These are phyloP conservation scores for Pilobolus umbonatus DNA, from an alignment of 192 early-diverging fungal species.

Conservation along the genomic window DNA sequence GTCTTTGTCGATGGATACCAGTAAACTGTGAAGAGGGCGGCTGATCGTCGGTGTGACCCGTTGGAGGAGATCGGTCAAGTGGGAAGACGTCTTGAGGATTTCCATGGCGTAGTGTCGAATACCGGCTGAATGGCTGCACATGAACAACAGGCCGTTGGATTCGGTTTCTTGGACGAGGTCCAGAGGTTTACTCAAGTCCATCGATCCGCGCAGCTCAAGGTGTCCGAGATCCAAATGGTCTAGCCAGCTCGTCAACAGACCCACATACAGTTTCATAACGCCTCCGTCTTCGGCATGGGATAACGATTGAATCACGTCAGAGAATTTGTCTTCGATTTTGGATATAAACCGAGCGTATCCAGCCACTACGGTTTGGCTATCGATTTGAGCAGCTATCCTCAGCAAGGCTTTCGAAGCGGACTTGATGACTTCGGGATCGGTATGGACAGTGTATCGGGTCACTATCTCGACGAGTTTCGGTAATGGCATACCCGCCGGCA, in stretches of 20 bases:
- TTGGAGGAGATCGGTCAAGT: constrained; percentile 46
- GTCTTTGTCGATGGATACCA: no score
- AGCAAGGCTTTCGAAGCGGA: constrained; percentile 59
- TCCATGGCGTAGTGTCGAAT: constrained; percentile 60
- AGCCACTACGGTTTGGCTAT: constrained; percentile 46
- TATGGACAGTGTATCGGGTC: constrained; percentile 74
- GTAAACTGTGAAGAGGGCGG: no score
- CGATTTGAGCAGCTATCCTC: constrained; percentile 60
- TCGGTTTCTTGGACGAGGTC: constrained; percentile 67
- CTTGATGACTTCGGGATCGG: constrained; percentile 75
- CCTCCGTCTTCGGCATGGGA: constrained; percentile 36
- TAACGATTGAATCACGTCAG: constrained; percentile 35
- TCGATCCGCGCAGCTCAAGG: constrained; percentile 7
- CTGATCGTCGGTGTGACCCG: no score
- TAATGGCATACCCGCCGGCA: constrained; percentile 58
- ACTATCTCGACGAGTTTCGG: constrained; percentile 74
- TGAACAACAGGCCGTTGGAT: constrained; percentile 64
- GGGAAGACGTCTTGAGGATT: constrained; percentile 49
- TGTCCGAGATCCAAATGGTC: constrained; percentile 34
- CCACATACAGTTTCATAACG: constrained; percentile 61
- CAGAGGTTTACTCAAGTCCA: constrained; percentile 26
- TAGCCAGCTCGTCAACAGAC: constrained; percentile 55
- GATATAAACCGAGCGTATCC: constrained; percentile 48
- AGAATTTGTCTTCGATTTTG: constrained; percentile 49
- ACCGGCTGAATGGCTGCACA: constrained; percentile 51